phyloP scores from a whole-genome alignment of 257 asterid genomes.

The Coffea canephora region DNA sequence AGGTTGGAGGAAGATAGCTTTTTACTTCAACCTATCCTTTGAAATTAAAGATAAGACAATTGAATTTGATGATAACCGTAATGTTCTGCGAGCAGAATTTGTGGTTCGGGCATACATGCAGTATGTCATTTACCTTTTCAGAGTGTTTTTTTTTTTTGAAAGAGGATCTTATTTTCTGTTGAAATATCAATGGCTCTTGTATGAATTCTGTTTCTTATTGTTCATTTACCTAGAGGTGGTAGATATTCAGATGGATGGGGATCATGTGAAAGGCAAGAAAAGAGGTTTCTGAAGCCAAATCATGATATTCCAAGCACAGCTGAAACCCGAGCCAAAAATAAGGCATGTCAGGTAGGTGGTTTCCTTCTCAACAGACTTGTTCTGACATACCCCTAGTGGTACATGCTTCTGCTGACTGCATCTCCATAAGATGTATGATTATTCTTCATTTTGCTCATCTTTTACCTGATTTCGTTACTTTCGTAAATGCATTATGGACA shows the following conservation, averaged over 20 bases:
- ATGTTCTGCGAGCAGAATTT: slow-evolving; percentile 93
- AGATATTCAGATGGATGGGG: slow-evolving; percentile 99
- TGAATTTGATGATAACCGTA: slow-evolving; percentile 80
- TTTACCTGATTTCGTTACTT: not conserved
- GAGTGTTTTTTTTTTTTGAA: not conserved
- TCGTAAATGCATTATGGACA: not conserved
- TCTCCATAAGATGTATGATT: not conserved
- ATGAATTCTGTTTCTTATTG: slow-evolving; percentile 4
- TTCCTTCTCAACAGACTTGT: not conserved
- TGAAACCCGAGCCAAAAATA: slow-evolving; percentile 97
- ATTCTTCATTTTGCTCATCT: not conserved
- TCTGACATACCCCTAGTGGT: not conserved
- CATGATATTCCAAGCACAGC: slow-evolving; percentile 98
- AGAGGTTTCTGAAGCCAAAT: slow-evolving; percentile 83
- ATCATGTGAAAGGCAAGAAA: slow-evolving; percentile 91
- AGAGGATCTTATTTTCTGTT: not conserved
- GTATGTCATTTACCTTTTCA: slow-evolving; percentile 43
- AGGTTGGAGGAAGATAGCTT: slow-evolving; percentile 99
- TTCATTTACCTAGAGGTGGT: slow-evolving; percentile 59
- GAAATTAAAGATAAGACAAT: slow-evolving; percentile 95
- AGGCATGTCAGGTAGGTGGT: slow-evolving; percentile 84
- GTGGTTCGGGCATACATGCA: slow-evolving; percentile 88
- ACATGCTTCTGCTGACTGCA: slow-evolving; percentile 4
- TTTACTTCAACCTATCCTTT: slow-evolving; percentile 88
- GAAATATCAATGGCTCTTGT: not conserved